Evolutionary conservation across 352 stramenopile genomes (phyloP).

Genomic region (Pythium pyrilobum): DNA sequence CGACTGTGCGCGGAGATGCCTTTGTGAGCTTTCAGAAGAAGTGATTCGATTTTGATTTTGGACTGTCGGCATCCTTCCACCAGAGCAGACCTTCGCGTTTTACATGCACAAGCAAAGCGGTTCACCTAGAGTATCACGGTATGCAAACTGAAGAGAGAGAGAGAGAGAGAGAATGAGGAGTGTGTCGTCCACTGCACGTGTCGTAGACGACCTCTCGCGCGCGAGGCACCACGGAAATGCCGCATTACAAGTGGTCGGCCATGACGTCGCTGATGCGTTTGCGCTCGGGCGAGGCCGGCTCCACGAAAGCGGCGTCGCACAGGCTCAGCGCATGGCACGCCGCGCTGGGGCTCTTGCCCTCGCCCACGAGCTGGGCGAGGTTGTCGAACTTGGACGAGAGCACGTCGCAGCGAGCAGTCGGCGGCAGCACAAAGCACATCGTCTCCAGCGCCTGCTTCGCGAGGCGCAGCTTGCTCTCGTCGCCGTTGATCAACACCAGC

Average conservation of each 20-base stretch:
- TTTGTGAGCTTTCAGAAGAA: too few species aligned
- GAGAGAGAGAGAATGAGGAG: too few species aligned
- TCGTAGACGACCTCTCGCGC: too few species aligned
- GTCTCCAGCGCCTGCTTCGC: conserved; percentile 68
- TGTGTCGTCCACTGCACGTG: too few species aligned
- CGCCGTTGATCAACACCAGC: conserved; percentile 35
- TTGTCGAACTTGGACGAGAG: conserved; percentile 77
- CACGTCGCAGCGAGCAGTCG: conserved; percentile 48
- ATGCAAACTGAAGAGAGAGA: too few species aligned
- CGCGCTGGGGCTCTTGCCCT: conserved; percentile 47
- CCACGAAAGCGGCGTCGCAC: conserved; percentile 43
- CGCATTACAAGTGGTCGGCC: conserved; percentile 17
- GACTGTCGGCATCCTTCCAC: too few species aligned
- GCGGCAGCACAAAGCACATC: conserved; percentile 69
- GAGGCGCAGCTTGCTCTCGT: conserved; percentile 45
- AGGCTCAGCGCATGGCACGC: conserved; percentile 53
- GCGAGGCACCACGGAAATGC: too few species aligned
- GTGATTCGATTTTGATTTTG: too few species aligned
- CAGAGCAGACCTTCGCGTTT: too few species aligned
- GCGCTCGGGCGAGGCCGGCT: conserved; percentile 2
- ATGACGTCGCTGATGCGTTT: conserved; percentile 5
- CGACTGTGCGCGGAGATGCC: not conserved
- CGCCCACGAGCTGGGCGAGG: conserved; percentile 43
- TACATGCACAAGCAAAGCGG: too few species aligned
- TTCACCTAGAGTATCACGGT: too few species aligned